These are phyloP conservation scores for Corynascus novoguineensis DNA, from an alignment of 495 filamentous ascomycete species.

Conservation along the genomic window DNA sequence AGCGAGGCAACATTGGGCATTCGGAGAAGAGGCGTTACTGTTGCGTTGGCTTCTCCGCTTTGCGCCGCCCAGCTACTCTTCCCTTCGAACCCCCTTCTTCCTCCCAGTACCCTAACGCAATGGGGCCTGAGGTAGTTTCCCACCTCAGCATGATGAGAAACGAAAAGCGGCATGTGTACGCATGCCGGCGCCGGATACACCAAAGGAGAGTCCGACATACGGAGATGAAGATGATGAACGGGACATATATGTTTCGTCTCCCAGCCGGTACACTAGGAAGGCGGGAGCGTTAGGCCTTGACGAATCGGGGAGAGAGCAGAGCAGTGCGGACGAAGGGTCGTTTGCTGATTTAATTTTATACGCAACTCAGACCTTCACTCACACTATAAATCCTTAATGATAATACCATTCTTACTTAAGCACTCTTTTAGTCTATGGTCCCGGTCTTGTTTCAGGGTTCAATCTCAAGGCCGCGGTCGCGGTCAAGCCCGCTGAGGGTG, in stretches of 20 bases:
- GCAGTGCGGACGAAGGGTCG: no score
- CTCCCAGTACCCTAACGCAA: no score
- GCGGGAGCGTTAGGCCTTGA: not conserved
- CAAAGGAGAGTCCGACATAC: not conserved
- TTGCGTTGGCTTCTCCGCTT: not conserved
- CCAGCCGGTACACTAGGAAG: not conserved
- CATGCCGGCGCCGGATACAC: not conserved
- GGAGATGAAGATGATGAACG: not conserved
- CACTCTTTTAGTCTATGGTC: no score
- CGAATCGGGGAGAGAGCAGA: not conserved
- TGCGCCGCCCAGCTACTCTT: not conserved
- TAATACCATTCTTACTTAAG: not conserved
- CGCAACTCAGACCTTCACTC: not conserved
- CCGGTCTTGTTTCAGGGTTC: not conserved
- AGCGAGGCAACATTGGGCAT: not conserved
- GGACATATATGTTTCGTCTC: not conserved
- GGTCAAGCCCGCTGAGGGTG: no score
- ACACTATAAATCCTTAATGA: slow-evolving; percentile 5
- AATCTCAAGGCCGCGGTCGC: no score
- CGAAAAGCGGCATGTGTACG: not conserved
- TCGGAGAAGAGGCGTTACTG: not conserved
- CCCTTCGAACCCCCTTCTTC: not conserved
- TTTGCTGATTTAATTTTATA: no score
- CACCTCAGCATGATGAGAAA: not conserved
- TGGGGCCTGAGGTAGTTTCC: not conserved